These are phyloP conservation scores for Eucalyptus erythrocorys DNA, from an alignment of 345 rosid genomes.

Conservation along the genomic window DNA sequence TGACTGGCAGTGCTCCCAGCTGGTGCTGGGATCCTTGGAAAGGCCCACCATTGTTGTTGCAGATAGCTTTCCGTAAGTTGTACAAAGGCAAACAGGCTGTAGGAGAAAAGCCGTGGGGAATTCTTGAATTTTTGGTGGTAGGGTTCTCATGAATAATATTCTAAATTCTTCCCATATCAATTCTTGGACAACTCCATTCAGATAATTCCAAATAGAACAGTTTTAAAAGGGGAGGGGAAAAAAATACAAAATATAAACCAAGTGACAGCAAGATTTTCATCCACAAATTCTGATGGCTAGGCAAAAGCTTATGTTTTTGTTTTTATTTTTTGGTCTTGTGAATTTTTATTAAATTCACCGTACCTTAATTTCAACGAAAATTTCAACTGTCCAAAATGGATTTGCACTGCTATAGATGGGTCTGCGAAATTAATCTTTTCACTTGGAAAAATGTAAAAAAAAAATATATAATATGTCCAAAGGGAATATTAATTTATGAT, in stretches of 20 bases:
- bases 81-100: neutral
- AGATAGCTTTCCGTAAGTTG: neutral
- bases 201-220: neutral
- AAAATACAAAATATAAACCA: neutral
- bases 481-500: neutral
- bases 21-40: constrained; percentile 2
- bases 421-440: neutral
- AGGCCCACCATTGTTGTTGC: neutral
- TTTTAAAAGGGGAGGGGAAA: no score
- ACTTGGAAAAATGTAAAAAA: neutral
- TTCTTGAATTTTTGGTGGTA: neutral
- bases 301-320: neutral
- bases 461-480: neutral
- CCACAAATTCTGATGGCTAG: neutral
- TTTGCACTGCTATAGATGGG: neutral
- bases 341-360: neutral
- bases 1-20: neutral
- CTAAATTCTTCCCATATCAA: neutral
- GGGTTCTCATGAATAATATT: neutral
- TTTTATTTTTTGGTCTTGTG: neutral
- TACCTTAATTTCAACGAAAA: neutral
- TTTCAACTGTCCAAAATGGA: neutral
- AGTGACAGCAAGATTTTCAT: neutral
- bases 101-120: neutral
- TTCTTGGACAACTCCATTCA: neutral